These are phyloP conservation scores for Nigrospora sphaerica DNA, from an alignment of 2,329 filamentous ascomycete species.

Conservation along the genomic window DNA sequence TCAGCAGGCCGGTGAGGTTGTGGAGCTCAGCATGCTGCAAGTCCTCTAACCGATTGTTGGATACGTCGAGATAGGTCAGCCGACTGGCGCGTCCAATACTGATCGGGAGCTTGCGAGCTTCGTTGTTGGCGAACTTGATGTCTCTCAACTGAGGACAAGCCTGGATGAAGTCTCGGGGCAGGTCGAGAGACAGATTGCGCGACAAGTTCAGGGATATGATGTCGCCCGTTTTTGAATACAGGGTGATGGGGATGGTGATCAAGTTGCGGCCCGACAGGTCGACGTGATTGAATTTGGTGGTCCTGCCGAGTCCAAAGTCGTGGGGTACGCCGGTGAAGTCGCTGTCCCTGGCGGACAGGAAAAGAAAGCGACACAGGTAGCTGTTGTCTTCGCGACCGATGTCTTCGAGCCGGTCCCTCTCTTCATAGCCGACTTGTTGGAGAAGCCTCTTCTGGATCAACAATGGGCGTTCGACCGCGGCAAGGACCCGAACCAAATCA, in stretches of 20 bases:
- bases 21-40: conserved; percentile 79
- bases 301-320: conserved; percentile 73
- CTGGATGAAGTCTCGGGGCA: conserved; percentile 94
- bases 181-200: conserved; percentile 81
- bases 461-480: conserved; percentile 71
- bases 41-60: conserved; percentile 86
- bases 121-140: conserved; percentile 93
- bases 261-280: conserved; percentile 86
- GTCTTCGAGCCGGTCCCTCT: conserved; percentile 82
- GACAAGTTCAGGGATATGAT: conserved; percentile 95
- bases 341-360: conserved; percentile 81
- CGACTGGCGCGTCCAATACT: conserved; percentile 76
- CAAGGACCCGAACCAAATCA: conserved; percentile 76
- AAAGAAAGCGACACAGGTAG: conserved; percentile 93
- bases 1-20: conserved; percentile 68
- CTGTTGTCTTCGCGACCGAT: conserved; percentile 95
- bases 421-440: conserved; percentile 85
- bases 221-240: conserved; percentile 86
- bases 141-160: conserved; percentile 86
- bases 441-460: conserved; percentile 87
- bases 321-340: conserved; percentile 68
- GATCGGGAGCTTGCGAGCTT: conserved; percentile 76
- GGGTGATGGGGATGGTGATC: conserved; percentile 86
- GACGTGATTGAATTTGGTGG: conserved; percentile 89
- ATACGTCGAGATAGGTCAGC: conserved; percentile 86